Base-by-base conservation (phyloP, 2,329 filamentous ascomycete species). In the Biscogniauxia marginata region DNA sequence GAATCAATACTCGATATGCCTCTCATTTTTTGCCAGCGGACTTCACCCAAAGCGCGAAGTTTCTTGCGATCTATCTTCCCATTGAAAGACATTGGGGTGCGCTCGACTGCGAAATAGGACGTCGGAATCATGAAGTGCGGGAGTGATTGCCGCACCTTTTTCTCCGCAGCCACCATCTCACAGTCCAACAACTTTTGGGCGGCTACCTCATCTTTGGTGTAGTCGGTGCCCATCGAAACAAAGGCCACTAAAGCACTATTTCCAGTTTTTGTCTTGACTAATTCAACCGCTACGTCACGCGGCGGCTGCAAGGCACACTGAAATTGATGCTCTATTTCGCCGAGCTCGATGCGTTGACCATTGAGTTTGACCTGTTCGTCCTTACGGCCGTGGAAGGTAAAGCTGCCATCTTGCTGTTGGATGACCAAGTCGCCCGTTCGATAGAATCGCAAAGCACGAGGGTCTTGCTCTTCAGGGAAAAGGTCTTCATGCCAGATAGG, bases 341-440 rank as follows among this genome's bases (percentile, higher is more conserved):
- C 75, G 52, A 76, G 66, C 67, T 75, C 81, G 59, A 78, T 68
- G 57, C 77, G 60, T 53, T 73, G 80, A 46, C 82, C 82, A 30
- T 74, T 73, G 19, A 82, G 65, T 63, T 82, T 82, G 48, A 79
- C 71, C 61, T 81, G 78, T 1, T 71, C 71, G 62, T 81, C 79
- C 54, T 76, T 77, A 44, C 79, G 72, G 46, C 78, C 78, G 50
- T 76, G 53, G 50, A 68, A 73, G 6, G 65, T 50, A 20, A 75
- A 57, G 22, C 49, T 54, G n/a, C 70, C 66, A 65, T 87, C 81
- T 1, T 60, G 56, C 34, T 67, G 54, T 23, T 70, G 70, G 9
- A 44, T 6, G 5, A 52, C 54, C 9, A 60, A 46, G 50, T 64
- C 62, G 13, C 62, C 62, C 4, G 62, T 59, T 9, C 55, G 79